Evolutionary conservation across 1,284 basidiomycete species (phyloP).

Genomic region (Cutaneotrichosporon dermatis): DNA sequence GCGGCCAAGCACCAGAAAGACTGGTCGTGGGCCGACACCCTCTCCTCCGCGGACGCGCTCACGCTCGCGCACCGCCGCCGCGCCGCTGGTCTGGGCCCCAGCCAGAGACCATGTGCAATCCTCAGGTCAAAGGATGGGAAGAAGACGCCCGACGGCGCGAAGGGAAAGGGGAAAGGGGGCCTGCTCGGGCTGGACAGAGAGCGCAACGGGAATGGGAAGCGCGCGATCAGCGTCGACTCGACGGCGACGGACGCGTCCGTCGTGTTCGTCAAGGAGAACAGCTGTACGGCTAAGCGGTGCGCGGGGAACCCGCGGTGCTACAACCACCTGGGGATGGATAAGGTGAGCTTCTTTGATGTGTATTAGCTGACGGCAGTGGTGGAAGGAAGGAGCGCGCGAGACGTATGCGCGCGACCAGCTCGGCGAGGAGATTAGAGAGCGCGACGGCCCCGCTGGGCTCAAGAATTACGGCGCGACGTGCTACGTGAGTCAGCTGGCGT

Average conservation of each 20-base stretch:
- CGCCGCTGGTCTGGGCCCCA: constrained; percentile 62
- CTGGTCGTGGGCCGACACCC: constrained; percentile 75
- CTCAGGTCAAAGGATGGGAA: not conserved
- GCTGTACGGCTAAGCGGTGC: constrained; percentile 63
- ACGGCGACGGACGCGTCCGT: not conserved
- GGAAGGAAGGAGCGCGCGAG: constrained; percentile 57
- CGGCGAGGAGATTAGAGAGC: constrained; percentile 56
- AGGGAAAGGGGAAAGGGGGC: not conserved
- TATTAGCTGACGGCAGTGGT: constrained; percentile 49
- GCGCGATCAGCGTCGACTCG: not conserved
- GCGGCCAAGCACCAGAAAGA: constrained; percentile 24
- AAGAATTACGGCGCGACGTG: constrained; percentile 92
- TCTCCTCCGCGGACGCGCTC: constrained; percentile 57
- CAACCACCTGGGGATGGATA: constrained; percentile 75
- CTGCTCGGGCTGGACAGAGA: not conserved
- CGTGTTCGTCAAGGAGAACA: not conserved
- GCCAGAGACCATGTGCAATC: constrained; percentile 49
- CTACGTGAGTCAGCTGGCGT: constrained; percentile 54
- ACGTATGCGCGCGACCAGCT: constrained; percentile 55
- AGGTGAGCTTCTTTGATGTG: constrained; percentile 52
- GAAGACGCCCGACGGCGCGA: not conserved
- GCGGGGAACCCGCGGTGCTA: constrained; percentile 72
- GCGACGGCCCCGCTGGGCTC: constrained; percentile 69
- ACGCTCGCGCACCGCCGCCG: constrained; percentile 60
- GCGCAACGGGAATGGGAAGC: not conserved